Percentiles rank a stretch among this genome's conserved stretches.
These are phyloP conservation scores for Phascolomyces articulosus DNA, from an alignment of 371 early-diverging fungal genomes.

Conservation along the genomic window DNA sequence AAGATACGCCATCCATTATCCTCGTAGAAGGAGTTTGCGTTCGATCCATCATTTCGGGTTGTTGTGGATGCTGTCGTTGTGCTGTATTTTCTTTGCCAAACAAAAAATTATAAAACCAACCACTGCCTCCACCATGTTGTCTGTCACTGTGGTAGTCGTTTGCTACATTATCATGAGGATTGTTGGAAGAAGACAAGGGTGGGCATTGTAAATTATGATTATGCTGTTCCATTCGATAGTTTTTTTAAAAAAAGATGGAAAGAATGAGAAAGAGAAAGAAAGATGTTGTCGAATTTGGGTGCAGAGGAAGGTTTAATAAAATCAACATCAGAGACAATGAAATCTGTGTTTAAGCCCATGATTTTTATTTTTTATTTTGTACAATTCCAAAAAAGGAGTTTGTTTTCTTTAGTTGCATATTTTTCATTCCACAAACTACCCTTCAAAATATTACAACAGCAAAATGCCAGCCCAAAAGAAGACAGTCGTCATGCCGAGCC, in stretches of 20 bases:
- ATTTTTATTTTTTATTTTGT: background rate
- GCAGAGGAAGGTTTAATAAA: too few relatives aligned
- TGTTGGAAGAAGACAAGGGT: background rate
- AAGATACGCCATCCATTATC: background rate
- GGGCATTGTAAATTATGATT: background rate
- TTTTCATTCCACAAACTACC: background rate
- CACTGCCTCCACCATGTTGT: slow-evolving; percentile 5
- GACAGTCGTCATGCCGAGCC: slow-evolving; percentile 31
- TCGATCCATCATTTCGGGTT: background rate
- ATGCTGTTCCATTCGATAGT: background rate
- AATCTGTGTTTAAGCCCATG: too few relatives aligned
- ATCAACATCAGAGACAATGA: too few relatives aligned
- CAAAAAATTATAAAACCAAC: slow-evolving; percentile 13
- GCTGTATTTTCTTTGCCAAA: slow-evolving; percentile 14
- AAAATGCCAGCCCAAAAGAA: slow-evolving; percentile 13
- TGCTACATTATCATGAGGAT: background rate
- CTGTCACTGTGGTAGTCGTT: background rate
- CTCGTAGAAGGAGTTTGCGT: background rate
- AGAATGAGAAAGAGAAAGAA: background rate
- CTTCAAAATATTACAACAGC: background rate
- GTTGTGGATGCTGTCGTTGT: background rate
- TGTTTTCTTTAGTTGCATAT: background rate
- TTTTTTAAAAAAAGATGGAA: too few relatives aligned
- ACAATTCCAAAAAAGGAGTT: background rate
- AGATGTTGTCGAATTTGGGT: too few relatives aligned